These are phyloP conservation scores for Salix brachista DNA, from an alignment of 345 rosid species.

Conservation along the genomic window DNA sequence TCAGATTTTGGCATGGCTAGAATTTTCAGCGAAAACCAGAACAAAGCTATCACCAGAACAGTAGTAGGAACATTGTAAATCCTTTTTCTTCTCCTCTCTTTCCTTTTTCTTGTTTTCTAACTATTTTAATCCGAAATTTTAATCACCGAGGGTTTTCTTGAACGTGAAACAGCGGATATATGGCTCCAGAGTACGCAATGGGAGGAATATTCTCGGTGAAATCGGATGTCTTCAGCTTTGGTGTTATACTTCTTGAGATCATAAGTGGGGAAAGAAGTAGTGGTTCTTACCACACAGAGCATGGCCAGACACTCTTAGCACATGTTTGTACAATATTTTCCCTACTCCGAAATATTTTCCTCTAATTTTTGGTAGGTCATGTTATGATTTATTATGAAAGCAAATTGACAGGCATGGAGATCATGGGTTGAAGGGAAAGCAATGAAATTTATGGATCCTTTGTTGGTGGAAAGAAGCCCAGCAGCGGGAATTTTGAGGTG, in stretches of 20 bases:
- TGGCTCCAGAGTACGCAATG: conserved; percentile 31
- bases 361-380: neutral
- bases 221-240: conserved; percentile 31
- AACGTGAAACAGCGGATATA: neutral
- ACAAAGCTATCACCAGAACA: conserved; percentile 19
- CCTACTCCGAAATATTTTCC: no score
- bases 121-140: neutral
- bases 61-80: conserved; percentile 33
- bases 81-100: no score
- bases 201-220: conserved; percentile 26
- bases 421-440: neutral
- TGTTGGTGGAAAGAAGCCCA: neutral
- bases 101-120: neutral
- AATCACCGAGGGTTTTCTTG: neutral
- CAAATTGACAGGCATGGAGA: neutral
- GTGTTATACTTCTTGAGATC: conserved; percentile 29
- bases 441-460: neutral
- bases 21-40: conserved; percentile 23
- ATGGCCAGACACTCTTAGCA: neutral
- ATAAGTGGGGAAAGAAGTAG: conserved; percentile 19
- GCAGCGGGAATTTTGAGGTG: neutral
- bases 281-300: conserved; percentile 10
- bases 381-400: neutral
- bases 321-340: neutral
- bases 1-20: conserved; percentile 50